Evolutionary conservation across 345 rosid genomes (phyloP).

Genomic region (Diplotaxis tenuifolia): DNA sequence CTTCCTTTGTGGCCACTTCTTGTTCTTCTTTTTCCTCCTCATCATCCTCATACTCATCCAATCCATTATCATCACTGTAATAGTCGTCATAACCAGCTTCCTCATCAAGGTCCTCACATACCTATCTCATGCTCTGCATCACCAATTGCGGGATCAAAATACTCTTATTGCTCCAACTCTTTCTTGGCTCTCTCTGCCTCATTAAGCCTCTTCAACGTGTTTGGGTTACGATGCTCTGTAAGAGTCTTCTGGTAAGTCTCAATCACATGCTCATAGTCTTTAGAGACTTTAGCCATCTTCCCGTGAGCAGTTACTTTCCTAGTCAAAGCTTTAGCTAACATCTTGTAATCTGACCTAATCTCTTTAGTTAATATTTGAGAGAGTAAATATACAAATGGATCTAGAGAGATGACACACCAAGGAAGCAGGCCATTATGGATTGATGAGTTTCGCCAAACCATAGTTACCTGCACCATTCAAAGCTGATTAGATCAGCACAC

Average conservation of each 20-base stretch:
- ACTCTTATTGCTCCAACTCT: no score
- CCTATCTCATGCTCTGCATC: constrained; percentile 98
- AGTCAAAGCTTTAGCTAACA: no score
- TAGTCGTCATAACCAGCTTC: constrained; percentile 36
- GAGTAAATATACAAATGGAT: neutral
- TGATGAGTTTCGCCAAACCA: constrained; percentile 87
- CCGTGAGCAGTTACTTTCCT: no score
- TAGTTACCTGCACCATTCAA: constrained; percentile 65
- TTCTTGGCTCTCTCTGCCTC: constrained; percentile 91
- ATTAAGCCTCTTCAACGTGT: constrained; percentile 86
- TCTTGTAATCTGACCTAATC: no score
- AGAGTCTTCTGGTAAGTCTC: constrained; percentile 97
- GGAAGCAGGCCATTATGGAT: constrained; percentile 79
- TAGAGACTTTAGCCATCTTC: no score
- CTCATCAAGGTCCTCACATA: constrained; percentile 43
- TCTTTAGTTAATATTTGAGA: no score
- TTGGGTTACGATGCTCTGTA: constrained; percentile 96
- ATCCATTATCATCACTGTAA: constrained; percentile 28
- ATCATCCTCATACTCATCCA: constrained; percentile 20
- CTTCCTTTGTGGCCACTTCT: constrained; percentile 44
- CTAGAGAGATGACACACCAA: constrained; percentile 49
- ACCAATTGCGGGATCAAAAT: constrained; percentile 75
- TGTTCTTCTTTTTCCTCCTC: constrained; percentile 32
- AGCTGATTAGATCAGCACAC: constrained; percentile 32
- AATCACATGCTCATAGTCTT: no score